phyloP scores from a whole-genome alignment of 2,329 filamentous ascomycete genomes.

The Monosporascus sp. region DNA sequence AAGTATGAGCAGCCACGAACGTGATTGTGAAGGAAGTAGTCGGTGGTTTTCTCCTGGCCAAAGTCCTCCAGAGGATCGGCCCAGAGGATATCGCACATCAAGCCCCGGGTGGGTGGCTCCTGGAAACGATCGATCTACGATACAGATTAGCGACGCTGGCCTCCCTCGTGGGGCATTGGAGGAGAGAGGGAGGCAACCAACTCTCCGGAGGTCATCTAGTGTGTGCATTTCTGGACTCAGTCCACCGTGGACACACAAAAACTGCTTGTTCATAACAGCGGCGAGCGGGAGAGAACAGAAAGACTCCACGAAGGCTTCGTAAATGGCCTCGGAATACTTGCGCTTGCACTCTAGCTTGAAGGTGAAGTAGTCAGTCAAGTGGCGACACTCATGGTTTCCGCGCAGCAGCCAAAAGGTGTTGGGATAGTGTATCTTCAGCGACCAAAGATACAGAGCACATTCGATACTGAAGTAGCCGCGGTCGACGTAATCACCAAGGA shows the following conservation, averaged over 20 bases:
- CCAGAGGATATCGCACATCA: constrained; percentile 99
- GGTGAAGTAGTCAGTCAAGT: constrained; percentile 99
- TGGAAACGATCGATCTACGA: constrained; percentile 89
- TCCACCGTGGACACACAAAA: constrained; percentile 95
- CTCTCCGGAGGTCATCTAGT: constrained; percentile 84
- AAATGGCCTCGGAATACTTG: constrained; percentile 95
- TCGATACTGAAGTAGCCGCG: constrained; percentile 99
- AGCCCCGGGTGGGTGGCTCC: constrained; percentile 90
- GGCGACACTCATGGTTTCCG: constrained; percentile 97
- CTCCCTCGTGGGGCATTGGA: neutral
- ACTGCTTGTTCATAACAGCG: constrained; percentile 99
- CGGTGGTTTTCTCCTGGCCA: constrained; percentile 95
- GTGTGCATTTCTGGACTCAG: constrained; percentile 94
- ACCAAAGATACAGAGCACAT: constrained; percentile 97
- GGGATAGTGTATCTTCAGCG: constrained; percentile 97
- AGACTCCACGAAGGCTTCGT: constrained; percentile 97
- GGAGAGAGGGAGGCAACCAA: constrained; percentile 37
- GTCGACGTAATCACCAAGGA: constrained; percentile 96
- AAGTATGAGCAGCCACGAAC: constrained; percentile 98
- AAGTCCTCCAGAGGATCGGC: constrained; percentile 97
- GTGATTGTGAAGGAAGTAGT: constrained; percentile 97
- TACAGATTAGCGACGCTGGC: constrained; percentile 7
- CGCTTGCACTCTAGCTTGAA: constrained; percentile 99
- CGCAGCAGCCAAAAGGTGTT: constrained; percentile 95
- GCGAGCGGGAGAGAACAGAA: constrained; percentile 92